Conservation (phyloP, 1,139 yeast species). For the Spathaspora sp. region DNA sequence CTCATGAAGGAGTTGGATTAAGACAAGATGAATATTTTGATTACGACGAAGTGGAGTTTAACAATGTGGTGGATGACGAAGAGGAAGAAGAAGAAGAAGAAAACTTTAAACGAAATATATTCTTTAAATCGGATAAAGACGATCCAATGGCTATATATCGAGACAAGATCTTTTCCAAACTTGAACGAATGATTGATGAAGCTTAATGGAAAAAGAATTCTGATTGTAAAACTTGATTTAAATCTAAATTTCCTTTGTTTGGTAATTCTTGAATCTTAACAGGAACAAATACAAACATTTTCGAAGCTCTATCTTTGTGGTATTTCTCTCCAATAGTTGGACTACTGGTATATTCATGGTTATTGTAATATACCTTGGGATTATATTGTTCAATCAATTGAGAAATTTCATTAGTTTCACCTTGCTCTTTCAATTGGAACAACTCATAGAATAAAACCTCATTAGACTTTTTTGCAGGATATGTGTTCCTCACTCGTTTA, state of each 20-base stretch:
- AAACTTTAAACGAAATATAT: constrained; percentile 38
- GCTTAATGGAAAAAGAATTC: constrained; percentile 28
- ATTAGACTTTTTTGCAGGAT: constrained; percentile 13
- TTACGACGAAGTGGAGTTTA: constrained; percentile 13
- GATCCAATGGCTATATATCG: constrained; percentile 64
- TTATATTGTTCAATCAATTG: constrained; percentile 17
- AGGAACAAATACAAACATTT: constrained; percentile 22
- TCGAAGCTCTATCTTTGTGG: neutral
- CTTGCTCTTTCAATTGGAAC: constrained; percentile 7
- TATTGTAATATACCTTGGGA: constrained; percentile 24
- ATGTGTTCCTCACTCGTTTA: constrained; percentile 14
- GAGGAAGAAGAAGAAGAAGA: constrained; percentile 22
- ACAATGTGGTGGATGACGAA: constrained; percentile 21
- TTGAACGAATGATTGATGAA: constrained; percentile 48
- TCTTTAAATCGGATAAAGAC: constrained; percentile 54
- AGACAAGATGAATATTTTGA: constrained; percentile 16
- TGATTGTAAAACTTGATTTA: constrained; percentile 32
- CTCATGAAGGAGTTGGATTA: constrained; percentile 32
- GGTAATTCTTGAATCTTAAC: constrained; percentile 32
- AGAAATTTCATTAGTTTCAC: constrained; percentile 6
- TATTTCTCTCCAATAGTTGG: neutral
- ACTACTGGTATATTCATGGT: constrained; percentile 3
- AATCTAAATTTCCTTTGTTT: constrained; percentile 32
- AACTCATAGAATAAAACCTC: constrained; percentile 17
- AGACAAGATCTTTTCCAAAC: constrained; percentile 57